phyloP scores from a whole-genome alignment of 306 rosid species.

The Senna siamea region DNA sequence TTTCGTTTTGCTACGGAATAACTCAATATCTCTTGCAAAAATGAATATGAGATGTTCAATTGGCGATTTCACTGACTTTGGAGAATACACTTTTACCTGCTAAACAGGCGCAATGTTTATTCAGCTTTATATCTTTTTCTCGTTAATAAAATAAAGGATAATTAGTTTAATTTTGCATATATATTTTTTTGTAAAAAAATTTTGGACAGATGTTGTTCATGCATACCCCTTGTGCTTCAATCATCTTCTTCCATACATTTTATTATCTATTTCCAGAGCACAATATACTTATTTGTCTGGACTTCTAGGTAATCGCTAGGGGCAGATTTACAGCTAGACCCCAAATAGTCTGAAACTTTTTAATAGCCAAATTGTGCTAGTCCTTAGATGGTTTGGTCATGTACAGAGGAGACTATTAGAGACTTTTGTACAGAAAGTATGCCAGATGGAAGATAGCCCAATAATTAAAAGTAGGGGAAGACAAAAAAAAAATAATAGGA shows the following conservation, averaged over 20 bases:
- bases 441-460: no score
- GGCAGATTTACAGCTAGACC: neutral
- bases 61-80: neutral
- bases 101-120: neutral
- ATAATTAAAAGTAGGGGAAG: no score
- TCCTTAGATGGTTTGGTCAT: no score
- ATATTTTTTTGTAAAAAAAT: neutral
- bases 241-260: neutral
- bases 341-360: neutral
- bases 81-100: conserved; percentile 21
- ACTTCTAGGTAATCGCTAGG: neutral
- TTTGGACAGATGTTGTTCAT: neutral
- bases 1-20: neutral
- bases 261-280: neutral
- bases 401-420: no score
- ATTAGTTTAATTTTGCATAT: neutral
- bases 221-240: neutral
- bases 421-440: no score
- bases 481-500: no score
- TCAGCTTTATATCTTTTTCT: neutral
- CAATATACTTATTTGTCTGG: neutral
- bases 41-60: conserved; percentile 8
- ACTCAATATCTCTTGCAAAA: conserved; percentile 22
- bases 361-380: neutral
- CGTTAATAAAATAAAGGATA: neutral